These are phyloP conservation scores for Chaetomidium leptoderma DNA, from an alignment of 495 filamentous ascomycete species.

Conservation along the genomic window DNA sequence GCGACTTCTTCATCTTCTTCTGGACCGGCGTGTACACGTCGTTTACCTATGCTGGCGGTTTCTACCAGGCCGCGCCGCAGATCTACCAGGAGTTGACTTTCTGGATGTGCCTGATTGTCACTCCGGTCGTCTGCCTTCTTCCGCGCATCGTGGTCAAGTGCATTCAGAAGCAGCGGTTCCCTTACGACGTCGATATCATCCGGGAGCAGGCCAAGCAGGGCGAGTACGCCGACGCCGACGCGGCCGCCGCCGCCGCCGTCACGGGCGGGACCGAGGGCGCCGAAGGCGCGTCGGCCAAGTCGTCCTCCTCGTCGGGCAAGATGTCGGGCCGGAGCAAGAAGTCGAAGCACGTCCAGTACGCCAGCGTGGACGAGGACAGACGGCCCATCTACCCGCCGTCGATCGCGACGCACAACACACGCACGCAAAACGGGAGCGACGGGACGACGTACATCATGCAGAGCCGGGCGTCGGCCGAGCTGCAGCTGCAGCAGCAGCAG, in stretches of 20 bases:
- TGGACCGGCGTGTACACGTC: constrained; percentile 94
- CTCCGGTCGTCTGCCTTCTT: constrained; percentile 70
- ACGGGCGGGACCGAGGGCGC: constrained; percentile 23
- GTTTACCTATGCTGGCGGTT: constrained; percentile 57
- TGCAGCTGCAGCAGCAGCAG: constrained; percentile 1
- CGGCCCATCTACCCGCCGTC: constrained; percentile 90
- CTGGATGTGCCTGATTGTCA: constrained; percentile 76
- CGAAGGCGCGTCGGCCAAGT: constrained; percentile 38
- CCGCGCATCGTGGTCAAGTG: constrained; percentile 82
- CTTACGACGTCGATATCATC: constrained; percentile 90
- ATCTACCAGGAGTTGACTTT: constrained; percentile 77
- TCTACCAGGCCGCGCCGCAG: constrained; percentile 74
- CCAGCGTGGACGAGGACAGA: constrained; percentile 71
- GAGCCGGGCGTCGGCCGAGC: constrained; percentile 47
- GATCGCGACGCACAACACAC: constrained; percentile 72
- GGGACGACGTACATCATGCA: constrained; percentile 81
- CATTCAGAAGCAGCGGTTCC: constrained; percentile 88
- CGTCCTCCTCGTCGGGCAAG: constrained; percentile 48
- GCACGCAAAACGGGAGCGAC: constrained; percentile 87
- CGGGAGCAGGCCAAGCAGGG: constrained; percentile 84
- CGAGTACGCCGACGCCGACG: constrained; percentile 53
- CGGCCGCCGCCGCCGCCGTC: constrained; percentile 10
- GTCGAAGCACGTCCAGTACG: constrained; percentile 54
- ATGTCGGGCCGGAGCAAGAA: constrained; percentile 33
- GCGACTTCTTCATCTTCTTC: constrained; percentile 84